phyloP scores from a whole-genome alignment of 345 rosid genomes.

The Erysimum cheiranthoides region DNA sequence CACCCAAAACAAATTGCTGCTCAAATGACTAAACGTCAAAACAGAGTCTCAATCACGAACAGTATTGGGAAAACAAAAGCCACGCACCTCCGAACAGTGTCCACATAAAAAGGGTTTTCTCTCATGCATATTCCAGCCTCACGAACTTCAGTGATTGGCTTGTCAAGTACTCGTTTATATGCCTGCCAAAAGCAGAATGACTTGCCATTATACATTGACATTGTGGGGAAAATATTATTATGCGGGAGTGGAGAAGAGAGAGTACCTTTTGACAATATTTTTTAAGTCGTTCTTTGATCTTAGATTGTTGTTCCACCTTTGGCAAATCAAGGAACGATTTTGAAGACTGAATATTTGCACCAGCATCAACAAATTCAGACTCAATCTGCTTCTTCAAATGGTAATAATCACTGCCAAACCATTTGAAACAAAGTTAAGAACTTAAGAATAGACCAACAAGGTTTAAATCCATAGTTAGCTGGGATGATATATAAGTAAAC shows the following conservation, averaged over 20 bases:
- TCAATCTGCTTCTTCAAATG: conserved; percentile 94
- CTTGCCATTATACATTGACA: conserved; percentile 34
- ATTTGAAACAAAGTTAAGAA: conserved; percentile 31
- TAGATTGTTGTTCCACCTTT: conserved; percentile 79
- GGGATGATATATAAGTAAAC: conserved; percentile 46
- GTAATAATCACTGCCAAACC: conserved; percentile 79
- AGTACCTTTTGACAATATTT: conserved; percentile 88
- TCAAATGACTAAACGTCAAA: conserved; percentile 23
- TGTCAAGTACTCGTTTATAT: conserved; percentile 81
- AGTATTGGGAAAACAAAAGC: conserved; percentile 35
- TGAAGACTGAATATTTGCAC: conserved; percentile 59
- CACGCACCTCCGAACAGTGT: conserved; percentile 91
- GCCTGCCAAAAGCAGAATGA: conserved; percentile 57
- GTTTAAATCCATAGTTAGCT: conserved; percentile 29
- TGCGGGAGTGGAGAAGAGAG: neutral
- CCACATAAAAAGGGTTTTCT: conserved; percentile 92
- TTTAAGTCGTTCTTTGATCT: conserved; percentile 83
- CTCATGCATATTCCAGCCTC: conserved; percentile 99
- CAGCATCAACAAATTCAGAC: conserved; percentile 83
- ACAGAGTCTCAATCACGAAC: conserved; percentile 20
- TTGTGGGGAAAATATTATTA: conserved; percentile 29
- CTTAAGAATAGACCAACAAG: conserved; percentile 34
- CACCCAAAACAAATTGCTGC: conserved; percentile 22
- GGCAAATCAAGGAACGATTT: conserved; percentile 89
- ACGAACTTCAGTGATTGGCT: conserved; percentile 89